Base-by-base conservation (phyloP, 768 basidiomycete species). In the Suillus cothurnatus region DNA sequence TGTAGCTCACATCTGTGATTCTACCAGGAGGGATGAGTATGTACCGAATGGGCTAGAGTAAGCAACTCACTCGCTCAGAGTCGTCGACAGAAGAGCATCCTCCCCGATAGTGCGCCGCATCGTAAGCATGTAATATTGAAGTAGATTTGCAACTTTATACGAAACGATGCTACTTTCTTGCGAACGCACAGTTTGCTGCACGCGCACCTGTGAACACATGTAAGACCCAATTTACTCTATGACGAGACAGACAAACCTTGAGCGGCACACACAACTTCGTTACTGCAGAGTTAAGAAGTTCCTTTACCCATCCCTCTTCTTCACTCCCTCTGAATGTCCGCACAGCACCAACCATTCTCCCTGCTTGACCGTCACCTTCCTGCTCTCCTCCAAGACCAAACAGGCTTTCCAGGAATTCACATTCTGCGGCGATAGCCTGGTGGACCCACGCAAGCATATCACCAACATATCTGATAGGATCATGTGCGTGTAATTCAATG, bases 391-490 rank as follows among this genome's bases (percentile, higher is more conserved):
- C 85, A 59, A 95, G 71, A 7, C 86, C 91, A 67, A 99, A 98
- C 31, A 99, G 76, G 39, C 87, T 83, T 71, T 98, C 95, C 26
- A 99, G 83, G 71, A 96, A 95, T 78, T 99, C 97, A 52, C 90
- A 90, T 72, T 99, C 97, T 1, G 92, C 92, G 0, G 97, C 97
- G 66, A 97, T 94, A 0, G 91, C 86, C 67, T 99, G 97, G 77
- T 99, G 97, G 1, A 98, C 89, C 97, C 97, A 98, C 0, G 96
- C 97, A 9, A 99, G 87, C 93, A 99, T 99, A 77, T 99, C 97
- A 17, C 97, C 97, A 17, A 97, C 88, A 73, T 99, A 99, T 38
- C 97, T 88, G 69, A 95, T 85, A 0, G 97, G 97, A 74, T 99
- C 97, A 71, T 99, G 97, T 0, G 97, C 97, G 72, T 99, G 97